Evolutionary conservation across 2,329 filamentous ascomycete species (phyloP).

Genomic region (Epichloe glyceriae): DNA sequence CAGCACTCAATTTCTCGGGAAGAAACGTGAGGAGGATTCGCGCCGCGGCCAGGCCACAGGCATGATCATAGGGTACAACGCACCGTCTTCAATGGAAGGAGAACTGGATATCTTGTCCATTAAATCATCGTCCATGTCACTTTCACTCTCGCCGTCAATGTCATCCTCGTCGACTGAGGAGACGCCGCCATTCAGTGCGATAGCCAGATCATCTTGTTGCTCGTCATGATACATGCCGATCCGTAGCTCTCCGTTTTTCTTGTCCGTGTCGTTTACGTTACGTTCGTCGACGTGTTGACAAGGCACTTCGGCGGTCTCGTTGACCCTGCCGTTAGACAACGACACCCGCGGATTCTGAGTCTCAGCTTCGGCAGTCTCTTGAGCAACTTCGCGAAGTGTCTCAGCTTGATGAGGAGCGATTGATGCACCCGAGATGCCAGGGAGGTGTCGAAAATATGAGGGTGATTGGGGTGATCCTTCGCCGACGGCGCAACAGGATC

Average conservation of each 20-base stretch:
- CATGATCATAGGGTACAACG: slow-evolving; percentile 40
- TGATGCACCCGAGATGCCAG: slow-evolving; percentile 28
- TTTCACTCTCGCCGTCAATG: slow-evolving; percentile 50
- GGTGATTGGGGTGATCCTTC: slow-evolving; percentile 51
- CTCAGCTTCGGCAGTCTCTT: slow-evolving; percentile 64
- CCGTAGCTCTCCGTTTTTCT: slow-evolving; percentile 10
- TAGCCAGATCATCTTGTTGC: slow-evolving; percentile 44
- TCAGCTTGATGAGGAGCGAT: slow-evolving; percentile 75
- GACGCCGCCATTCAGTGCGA: slow-evolving; percentile 48
- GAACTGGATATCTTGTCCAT: slow-evolving; percentile 99
- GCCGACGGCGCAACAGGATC: slow-evolving; percentile 70
- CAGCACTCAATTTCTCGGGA: slow-evolving; percentile 19
- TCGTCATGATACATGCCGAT: slow-evolving; percentile 21
- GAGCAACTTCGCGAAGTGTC: slow-evolving; percentile 65
- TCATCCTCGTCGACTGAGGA: slow-evolving; percentile 47
- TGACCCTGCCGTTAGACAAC: slow-evolving; percentile 30
- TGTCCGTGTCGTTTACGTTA: slow-evolving; percentile 15
- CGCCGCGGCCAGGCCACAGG: slow-evolving; percentile 29
- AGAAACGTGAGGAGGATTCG: slow-evolving; percentile 28
- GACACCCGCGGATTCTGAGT: slow-evolving; percentile 50
- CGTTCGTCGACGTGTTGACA: slow-evolving; percentile 34
- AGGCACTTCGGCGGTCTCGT: slow-evolving; percentile 22
- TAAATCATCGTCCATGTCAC: slow-evolving; percentile 73
- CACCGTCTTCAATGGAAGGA: slow-evolving; percentile 98
- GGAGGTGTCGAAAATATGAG: slow-evolving; percentile 20